A percentile compares a stretch with the other conserved stretches of the same genome.
These are phyloP conservation scores for Sporobolomyces pararoseus DNA, from an alignment of 768 basidiomycete genomes.

Conservation along the genomic window DNA sequence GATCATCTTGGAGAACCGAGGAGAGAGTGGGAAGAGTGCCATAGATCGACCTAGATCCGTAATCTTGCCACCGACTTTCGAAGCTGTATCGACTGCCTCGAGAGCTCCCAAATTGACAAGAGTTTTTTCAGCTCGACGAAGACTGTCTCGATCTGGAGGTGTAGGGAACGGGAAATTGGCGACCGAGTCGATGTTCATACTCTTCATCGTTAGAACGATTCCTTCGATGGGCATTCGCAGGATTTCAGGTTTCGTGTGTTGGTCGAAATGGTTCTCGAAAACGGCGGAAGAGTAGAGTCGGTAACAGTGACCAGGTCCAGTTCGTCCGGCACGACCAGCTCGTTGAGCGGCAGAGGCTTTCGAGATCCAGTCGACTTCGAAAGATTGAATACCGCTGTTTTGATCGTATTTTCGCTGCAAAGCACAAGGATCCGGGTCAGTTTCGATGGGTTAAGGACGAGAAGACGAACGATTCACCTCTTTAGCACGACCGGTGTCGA, in stretches of 20 bases:
- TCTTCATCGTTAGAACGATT: constrained; percentile 96
- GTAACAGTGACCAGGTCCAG: constrained; percentile 97
- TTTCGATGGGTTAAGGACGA: background rate
- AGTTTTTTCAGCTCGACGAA: constrained; percentile 75
- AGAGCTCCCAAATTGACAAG: constrained; percentile 81
- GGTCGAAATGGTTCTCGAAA: constrained; percentile 85
- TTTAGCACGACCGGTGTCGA: constrained; percentile 91
- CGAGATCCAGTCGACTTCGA: constrained; percentile 87
- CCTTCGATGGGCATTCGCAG: constrained; percentile 94
- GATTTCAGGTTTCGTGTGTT: constrained; percentile 85
- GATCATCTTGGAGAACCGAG: constrained; percentile 92
- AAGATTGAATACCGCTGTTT: constrained; percentile 78
- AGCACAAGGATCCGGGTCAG: background rate
- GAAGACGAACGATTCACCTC: constrained; percentile 57
- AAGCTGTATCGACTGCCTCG: constrained; percentile 45
- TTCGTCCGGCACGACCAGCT: constrained; percentile 93
- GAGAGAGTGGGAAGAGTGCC: constrained; percentile 89
- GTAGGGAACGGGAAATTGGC: constrained; percentile 98
- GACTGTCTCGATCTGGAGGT: constrained; percentile 71
- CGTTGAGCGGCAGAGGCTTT: constrained; percentile 93
- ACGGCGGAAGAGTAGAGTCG: constrained; percentile 92
- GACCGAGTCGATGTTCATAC: constrained; percentile 95
- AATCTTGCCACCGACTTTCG: constrained; percentile 60
- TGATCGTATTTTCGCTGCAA: constrained; percentile 75
- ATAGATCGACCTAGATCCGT: constrained; percentile 87